Evolutionary conservation across 306 rosid species (phyloP).

Genomic region (Fagus crenata): DNA sequence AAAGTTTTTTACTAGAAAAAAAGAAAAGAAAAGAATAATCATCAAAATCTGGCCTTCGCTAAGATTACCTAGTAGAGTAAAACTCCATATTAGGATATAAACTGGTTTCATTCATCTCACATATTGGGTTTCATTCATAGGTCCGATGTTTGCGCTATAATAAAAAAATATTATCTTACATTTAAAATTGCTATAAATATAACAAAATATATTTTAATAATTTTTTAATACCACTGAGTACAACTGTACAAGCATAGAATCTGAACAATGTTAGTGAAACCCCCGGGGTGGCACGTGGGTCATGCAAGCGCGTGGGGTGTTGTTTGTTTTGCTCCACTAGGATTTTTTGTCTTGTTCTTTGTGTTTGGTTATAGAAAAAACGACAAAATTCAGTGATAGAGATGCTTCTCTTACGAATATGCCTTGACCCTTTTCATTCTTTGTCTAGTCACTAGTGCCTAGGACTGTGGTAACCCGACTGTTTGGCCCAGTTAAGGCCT

Average conservation of each 20-base stretch:
- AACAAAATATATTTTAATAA: no score
- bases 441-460: no score
- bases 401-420: background rate
- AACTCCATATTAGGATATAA: background rate
- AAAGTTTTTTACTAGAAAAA: background rate
- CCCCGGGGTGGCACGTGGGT: background rate
- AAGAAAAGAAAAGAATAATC: background rate
- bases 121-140: no score
- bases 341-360: background rate
- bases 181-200: no score
- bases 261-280: background rate
- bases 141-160: no score
- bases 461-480: no score
- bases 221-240: no score
- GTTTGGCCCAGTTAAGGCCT: no score
- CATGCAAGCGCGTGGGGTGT: background rate
- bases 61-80: background rate
- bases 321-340: background rate
- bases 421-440: background rate
- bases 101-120: no score
- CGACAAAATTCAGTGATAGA: background rate
- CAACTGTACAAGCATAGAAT: background rate
- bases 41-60: background rate
- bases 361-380: background rate
- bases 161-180: no score